Evolutionary conservation across 306 rosid genomes (phyloP), one percentile per base, ranked within the genome.

Genomic region (Begonia peltatifolia): DNA sequence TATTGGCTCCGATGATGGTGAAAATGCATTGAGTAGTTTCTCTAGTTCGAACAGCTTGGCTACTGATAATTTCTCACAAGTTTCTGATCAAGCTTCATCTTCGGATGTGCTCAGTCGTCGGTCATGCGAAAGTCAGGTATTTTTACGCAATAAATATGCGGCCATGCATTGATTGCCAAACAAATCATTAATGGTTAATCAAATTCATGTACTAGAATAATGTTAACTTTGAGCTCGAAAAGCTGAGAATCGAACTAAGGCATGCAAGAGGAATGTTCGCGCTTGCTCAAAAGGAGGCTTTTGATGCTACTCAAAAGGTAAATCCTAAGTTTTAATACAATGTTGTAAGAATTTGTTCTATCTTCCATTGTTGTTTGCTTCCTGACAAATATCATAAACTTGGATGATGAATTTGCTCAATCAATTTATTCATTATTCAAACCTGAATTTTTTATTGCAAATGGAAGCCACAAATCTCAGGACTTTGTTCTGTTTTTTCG

Each of bases 191-290:
- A 20, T 20, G 23, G 23, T 56, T 52, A 47, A 50, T 53, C 55
- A 46, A 59, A 62, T 69, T 46, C 56, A n/a, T 69, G 57, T 60
- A 58, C 35, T 25, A 25, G 99, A 77, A 14, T n/a, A 63, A 63
- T 63, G 41, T 92, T 50, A 70, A 68, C 73, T 68, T 83, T 61
- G 96, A 83, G 74, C 75, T 92, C 55, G 96, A 92, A 69, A 81
- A 75, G 79, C 71, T 92, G 68, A 86, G 94, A 74, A 71, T 73
- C 56, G 88, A 92, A 64, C 87, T 92, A 57, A 81, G 82, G 70
- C 94, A 83, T 68, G 94, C 67, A 55, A 87, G 74, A 65, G 99
- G 88, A 75, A 74, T 92, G 86, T 81, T 75, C 56, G 87, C 94
- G 11, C 54, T 86, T 50, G 96, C 88, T 65, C 88, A 79, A 70